These are phyloP conservation scores for Dothiorella sarmentorum DNA, from an alignment of 2,329 filamentous ascomycete genomes.

Conservation along the genomic window DNA sequence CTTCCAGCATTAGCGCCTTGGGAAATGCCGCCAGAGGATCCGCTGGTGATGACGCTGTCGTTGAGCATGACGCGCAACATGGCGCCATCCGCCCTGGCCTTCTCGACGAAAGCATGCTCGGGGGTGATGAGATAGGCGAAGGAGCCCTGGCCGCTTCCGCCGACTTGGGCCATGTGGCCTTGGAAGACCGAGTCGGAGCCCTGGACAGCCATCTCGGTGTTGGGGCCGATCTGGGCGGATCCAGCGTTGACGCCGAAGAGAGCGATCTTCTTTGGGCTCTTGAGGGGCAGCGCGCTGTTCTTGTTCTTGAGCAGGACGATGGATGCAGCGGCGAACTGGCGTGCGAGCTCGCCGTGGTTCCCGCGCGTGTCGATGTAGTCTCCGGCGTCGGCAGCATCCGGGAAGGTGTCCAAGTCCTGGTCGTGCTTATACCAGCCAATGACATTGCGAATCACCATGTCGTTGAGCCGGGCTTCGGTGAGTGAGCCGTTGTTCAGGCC, in stretches of 20 bases:
- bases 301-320: constrained; percentile 49
- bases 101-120: constrained; percentile 39
- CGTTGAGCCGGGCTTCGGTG: constrained; percentile 40
- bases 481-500: constrained; percentile 41
- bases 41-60: constrained; percentile 51
- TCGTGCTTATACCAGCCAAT: constrained; percentile 45
- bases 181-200: constrained; percentile 34
- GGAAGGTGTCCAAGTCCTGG: constrained; percentile 42
- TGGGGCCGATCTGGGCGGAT: constrained; percentile 50
- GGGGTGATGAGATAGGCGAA: constrained; percentile 39
- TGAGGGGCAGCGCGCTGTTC: constrained; percentile 50
- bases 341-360: constrained; percentile 34
- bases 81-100: neutral
- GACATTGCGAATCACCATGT: constrained; percentile 48
- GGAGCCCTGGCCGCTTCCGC: constrained; percentile 40
- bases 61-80: neutral
- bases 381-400: constrained; percentile 30
- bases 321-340: constrained; percentile 39
- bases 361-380: constrained; percentile 27
- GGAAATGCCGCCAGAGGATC: constrained; percentile 60
- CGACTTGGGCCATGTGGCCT: constrained; percentile 43
- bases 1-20: neutral
- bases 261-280: constrained; percentile 46
- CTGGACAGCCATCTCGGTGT: constrained; percentile 24
- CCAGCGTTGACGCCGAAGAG: constrained; percentile 50